Conservation (phyloP, 495 filamentous ascomycete species). For the Podospora fimiseda region DNA sequence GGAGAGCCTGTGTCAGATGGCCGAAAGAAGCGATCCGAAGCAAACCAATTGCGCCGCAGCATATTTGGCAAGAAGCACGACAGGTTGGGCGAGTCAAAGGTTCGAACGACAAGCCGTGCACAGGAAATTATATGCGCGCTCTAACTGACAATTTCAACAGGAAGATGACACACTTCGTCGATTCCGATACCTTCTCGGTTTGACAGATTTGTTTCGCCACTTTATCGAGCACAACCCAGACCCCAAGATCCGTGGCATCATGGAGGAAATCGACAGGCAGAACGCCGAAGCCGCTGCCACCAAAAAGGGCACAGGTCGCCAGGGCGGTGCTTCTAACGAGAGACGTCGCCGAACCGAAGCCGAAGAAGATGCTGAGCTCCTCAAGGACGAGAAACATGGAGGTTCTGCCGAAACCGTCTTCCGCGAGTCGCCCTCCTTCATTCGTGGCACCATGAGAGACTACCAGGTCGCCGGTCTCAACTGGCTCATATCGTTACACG, state of each 20-base stretch:
- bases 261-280: conserved; percentile 87
- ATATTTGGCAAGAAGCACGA: conserved; percentile 94
- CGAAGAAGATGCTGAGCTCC: conserved; percentile 93
- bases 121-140: not conserved
- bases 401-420: conserved; percentile 84
- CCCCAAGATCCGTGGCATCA: conserved; percentile 82
- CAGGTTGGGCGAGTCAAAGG: conserved; percentile 81
- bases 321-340: conserved; percentile 76
- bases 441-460: conserved; percentile 88
- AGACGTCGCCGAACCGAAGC: conserved; percentile 86
- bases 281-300: conserved; percentile 68
- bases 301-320: conserved; percentile 67
- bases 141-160: conserved; percentile 39
- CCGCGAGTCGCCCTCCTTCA: conserved; percentile 81
- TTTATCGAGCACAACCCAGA: conserved; percentile 98
- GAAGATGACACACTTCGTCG: conserved; percentile 93
- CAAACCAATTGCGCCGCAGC: conserved; percentile 77
- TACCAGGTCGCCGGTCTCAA: conserved; percentile 94
- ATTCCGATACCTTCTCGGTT: conserved; percentile 90
- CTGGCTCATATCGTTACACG: conserved; percentile 96
- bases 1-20: conserved; percentile 70
- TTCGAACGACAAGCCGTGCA: conserved; percentile 31
- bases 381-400: conserved; percentile 84
- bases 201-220: conserved; percentile 97
- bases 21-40: conserved; percentile 76